Base-by-base conservation (phyloP, 2,329 filamentous ascomycete genomes). In the Fonsecaea nubica region DNA sequence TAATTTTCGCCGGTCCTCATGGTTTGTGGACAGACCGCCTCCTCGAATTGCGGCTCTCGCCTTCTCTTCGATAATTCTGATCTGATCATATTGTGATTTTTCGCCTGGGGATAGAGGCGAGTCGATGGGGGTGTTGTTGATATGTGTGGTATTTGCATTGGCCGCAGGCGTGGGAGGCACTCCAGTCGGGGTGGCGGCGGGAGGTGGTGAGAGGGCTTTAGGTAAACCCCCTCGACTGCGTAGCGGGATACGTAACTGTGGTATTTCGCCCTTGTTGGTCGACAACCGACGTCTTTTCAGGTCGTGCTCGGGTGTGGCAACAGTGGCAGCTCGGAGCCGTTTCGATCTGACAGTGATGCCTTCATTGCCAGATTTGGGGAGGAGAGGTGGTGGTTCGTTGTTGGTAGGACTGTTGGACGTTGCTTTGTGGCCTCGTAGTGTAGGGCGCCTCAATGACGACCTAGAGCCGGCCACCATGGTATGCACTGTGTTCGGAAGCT, bases 1-100 rank as follows among this genome's bases (percentile, higher is more conserved):
- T 76, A 97, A 82, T 76, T 92, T 94, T 74, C 93, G 82, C 77
- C 87, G 90, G 72, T 91, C 89, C 67, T 88, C 70, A 48, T 68
- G 56, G 32, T 63, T 21, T 36, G 65, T 40, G 36, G 68, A 55
- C 36, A 55, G 52, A 18, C 55, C 32, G 32, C 58, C 45, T 30
- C 48, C 66, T 42, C 63, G 64, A 8, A 73, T 71, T 33, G 67
- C 63, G 40, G 66, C 69, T 52, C 66, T 70, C 40, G 71, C 71
- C 42, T 66, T 70, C 54, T 72, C 71, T 67, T 73, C 71, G 54
- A 73, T 71, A 33, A 70, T 69, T 58, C 59, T 64, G 62, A 73
- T 70, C 63, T 73, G 71, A 54, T 73, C 71, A 69, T 73, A 73
- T 58, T 73, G 71, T 50, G 71, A 69, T 64, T 69, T 69, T 15